Evolutionary conservation across 179 eudicot genomes (phyloP).

Genomic region (Spinacia oleracea): DNA sequence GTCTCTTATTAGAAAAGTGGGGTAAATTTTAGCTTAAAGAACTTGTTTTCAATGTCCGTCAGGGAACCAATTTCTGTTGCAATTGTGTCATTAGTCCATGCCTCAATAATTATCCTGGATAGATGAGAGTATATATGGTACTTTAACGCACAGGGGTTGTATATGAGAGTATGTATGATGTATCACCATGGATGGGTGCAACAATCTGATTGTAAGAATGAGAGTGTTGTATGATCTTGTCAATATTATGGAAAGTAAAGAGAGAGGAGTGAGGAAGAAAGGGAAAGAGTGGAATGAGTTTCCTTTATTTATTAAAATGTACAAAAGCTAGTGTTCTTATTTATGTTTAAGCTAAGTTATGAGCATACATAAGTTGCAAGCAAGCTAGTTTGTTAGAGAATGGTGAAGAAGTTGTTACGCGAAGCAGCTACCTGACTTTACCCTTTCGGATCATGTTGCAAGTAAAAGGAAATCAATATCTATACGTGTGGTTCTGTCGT

Average conservation of each 20-base stretch:
- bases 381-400: no score
- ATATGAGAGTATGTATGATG: background rate
- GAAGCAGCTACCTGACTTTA: background rate
- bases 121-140: background rate
- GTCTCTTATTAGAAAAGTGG: no score
- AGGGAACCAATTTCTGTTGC: background rate
- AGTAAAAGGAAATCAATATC: background rate
- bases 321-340: background rate
- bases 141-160: no score
- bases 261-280: background rate
- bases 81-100: background rate
- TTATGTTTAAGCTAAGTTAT: background rate
- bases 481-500: background rate
- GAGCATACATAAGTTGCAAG: background rate
- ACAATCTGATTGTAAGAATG: background rate
- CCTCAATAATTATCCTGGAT: background rate
- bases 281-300: background rate
- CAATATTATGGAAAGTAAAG: background rate
- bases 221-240: background rate
- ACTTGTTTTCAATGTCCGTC: background rate
- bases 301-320: background rate
- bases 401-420: background rate
- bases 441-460: background rate
- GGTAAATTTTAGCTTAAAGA: background rate
- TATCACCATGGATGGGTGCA: background rate